Conservation (phyloP, 1,139 yeast genomes). For the Hemisphaericaspora xylofermentans region DNA sequence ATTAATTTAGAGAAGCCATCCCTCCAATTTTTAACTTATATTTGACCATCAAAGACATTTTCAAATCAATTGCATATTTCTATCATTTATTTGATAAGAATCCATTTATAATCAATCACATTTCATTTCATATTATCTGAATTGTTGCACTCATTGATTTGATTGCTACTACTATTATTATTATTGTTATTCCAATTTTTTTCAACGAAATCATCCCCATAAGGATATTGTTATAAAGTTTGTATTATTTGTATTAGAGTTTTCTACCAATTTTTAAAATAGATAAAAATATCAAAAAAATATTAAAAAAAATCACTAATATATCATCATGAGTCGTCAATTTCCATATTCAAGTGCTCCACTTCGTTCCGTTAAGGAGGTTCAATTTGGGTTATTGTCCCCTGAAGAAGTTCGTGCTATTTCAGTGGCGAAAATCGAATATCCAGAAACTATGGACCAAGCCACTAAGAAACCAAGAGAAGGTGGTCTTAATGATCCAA, state of each 20-base stretch:
- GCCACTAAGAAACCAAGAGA: slow-evolving; percentile 92
- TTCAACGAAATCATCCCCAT: background rate
- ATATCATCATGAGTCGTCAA: slow-evolving; percentile 45
- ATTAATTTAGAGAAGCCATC: too few species aligned
- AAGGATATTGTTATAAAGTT: background rate
- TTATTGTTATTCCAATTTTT: slow-evolving; percentile 1
- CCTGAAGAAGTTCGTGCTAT: slow-evolving; percentile 98
- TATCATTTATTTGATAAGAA: background rate
- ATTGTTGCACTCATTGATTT: background rate
- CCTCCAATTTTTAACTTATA: too few species aligned
- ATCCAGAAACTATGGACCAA: slow-evolving; percentile 99
- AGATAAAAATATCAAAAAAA: slow-evolving; percentile 6
- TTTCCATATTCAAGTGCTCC: slow-evolving; percentile 98
- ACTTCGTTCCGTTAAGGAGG: slow-evolving; percentile 93
- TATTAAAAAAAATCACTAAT: slow-evolving; percentile 3
- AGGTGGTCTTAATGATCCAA: slow-evolving; percentile 96
- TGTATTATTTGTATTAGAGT: slow-evolving; percentile 5
- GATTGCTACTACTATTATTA: slow-evolving; percentile 2
- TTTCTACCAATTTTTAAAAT: background rate
- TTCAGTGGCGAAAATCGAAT: slow-evolving; percentile 94
- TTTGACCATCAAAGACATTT: too few species aligned
- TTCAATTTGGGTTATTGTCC: slow-evolving; percentile 95
- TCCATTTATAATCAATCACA: background rate
- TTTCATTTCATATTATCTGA: background rate
- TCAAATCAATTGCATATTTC: slow-evolving; percentile 2